Percentiles rank a stretch among this genome's conserved stretches.
Conservation (phyloP, 106 monocot species). For the Allium cepa region DNA sequence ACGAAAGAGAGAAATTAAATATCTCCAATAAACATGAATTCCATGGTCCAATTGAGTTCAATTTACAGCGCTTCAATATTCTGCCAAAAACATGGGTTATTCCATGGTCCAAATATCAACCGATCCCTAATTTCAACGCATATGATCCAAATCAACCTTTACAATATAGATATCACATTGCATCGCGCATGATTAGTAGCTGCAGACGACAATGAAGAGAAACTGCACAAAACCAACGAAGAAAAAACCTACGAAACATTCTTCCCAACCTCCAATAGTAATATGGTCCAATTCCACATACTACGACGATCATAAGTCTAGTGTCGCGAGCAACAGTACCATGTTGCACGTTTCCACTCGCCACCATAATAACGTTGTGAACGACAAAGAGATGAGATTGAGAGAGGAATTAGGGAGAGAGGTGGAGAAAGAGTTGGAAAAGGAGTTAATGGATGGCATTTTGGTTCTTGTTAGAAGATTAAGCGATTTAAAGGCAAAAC, state of each 20-base stretch:
- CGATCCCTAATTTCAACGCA: no score
- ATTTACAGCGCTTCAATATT: no score
- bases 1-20: no score
- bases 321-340: conserved; percentile 3
- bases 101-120: no score
- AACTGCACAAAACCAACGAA: neutral
- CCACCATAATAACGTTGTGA: neutral
- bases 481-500: conserved; percentile 6
- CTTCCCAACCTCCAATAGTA: neutral
- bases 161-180: no score
- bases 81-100: no score
- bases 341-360: no score
- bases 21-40: no score
- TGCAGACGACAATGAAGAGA: neutral
- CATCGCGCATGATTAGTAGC: no score
- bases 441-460: conserved; percentile 12
- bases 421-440: conserved; percentile 13
- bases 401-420: conserved; percentile 13
- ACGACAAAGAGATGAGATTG: conserved; percentile 2
- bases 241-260: neutral
- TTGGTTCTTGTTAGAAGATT: neutral
- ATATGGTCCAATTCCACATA: conserved; percentile 12
- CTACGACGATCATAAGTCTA: neutral
- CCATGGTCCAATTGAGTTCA: no score
- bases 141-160: no score